These are phyloP conservation scores for Hemisphaericaspora lyxosophila DNA, from an alignment of 1,139 yeast species.

Conservation along the genomic window DNA sequence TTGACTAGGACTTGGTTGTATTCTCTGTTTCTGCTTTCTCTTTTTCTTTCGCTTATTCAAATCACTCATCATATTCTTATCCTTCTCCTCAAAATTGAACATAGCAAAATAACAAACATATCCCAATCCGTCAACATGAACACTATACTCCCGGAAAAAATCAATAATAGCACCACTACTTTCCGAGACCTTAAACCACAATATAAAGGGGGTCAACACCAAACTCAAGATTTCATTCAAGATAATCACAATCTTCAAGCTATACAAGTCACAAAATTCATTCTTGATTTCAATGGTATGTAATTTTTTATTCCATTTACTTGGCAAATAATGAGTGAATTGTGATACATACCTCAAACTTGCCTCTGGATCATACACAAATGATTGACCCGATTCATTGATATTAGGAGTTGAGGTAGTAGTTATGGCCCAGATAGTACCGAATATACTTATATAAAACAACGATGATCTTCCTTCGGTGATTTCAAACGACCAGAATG, in stretches of 20 bases:
- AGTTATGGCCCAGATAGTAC: constrained; percentile 76
- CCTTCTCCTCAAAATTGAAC: constrained; percentile 72
- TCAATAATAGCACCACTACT: constrained; percentile 77
- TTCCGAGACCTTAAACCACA: constrained; percentile 79
- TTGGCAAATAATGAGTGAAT: constrained; percentile 87
- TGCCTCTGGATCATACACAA: constrained; percentile 86
- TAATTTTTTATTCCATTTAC: constrained; percentile 77
- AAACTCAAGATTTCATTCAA: constrained; percentile 78
- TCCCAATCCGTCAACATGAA: constrained; percentile 92
- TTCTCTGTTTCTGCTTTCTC: constrained; percentile 10
- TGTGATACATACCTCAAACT: constrained; percentile 75
- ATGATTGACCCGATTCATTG: constrained; percentile 15
- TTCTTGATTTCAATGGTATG: constrained; percentile 81
- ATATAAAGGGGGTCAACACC: constrained; percentile 78
- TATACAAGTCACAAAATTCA: constrained; percentile 79
- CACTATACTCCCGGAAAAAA: constrained; percentile 83
- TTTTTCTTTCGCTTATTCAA: constrained; percentile 28
- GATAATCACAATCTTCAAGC: constrained; percentile 70
- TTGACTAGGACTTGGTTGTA: constrained; percentile 4
- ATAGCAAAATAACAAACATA: constrained; percentile 93
- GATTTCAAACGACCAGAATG: constrained; percentile 85
- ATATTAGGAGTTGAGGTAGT: constrained; percentile 36
- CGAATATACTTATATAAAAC: constrained; percentile 85
- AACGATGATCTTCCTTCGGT: constrained; percentile 77
- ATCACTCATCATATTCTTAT: constrained; percentile 48